Evolutionary conservation across 768 basidiomycete genomes (phyloP).

Genomic region (Tricholoma hemisulphureum): DNA sequence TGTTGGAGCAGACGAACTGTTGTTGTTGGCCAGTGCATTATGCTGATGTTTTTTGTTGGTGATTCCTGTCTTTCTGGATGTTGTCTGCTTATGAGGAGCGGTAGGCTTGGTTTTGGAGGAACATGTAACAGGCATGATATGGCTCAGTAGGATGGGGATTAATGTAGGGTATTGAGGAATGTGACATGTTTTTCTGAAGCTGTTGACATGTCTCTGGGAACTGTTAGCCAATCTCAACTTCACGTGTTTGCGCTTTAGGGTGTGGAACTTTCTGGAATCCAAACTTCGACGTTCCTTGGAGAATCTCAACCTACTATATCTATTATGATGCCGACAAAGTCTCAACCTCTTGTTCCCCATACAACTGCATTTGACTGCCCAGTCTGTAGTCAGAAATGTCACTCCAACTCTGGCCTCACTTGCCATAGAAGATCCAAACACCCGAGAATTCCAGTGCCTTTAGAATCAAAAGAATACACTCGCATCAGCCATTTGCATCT

Average conservation of each 20-base stretch:
- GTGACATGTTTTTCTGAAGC: not conserved
- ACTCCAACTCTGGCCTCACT: slow-evolving; percentile 8
- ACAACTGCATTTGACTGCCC: slow-evolving; percentile 1
- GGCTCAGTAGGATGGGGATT: not conserved
- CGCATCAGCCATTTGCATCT: no score
- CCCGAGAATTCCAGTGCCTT: not conserved
- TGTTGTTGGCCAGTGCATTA: not conserved
- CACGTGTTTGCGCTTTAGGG: not conserved
- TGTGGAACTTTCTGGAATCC: not conserved
- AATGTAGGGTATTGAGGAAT: not conserved
- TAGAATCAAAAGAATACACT: slow-evolving; percentile 3
- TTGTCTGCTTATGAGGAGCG: not conserved
- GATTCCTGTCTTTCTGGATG: not conserved
- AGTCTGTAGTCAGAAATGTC: no score
- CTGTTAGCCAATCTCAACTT: not conserved
- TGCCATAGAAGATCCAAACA: slow-evolving; percentile 5
- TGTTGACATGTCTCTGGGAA: not conserved
- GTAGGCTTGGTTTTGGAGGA: not conserved
- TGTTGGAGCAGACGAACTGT: not conserved
- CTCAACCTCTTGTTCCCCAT: not conserved
- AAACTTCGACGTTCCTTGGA: not conserved
- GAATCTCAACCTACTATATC: not conserved
- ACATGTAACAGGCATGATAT: not conserved
- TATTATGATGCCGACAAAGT: not conserved
- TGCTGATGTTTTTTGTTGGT: not conserved